Percentiles rank a stretch among this genome's conserved stretches.
These are phyloP conservation scores for Leptomonas pyrrhocoris DNA, from an alignment of 208 protist species.

Conservation along the genomic window DNA sequence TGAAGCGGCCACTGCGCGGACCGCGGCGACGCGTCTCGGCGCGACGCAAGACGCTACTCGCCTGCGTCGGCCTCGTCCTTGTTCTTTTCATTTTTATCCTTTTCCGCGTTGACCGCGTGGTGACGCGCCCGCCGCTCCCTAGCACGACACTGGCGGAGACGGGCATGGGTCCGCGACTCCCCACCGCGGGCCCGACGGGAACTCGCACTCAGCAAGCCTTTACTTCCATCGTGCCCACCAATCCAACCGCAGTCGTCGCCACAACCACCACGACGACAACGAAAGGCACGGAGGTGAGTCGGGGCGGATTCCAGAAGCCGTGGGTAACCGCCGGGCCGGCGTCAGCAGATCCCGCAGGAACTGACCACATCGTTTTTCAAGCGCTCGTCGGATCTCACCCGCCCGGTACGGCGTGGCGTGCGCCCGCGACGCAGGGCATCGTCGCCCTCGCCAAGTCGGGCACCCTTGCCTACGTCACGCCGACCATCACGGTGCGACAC, in stretches of 20 bases:
- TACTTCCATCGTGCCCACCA: too few relatives aligned
- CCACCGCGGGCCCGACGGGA: too few relatives aligned
- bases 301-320: too few relatives aligned
- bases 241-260: too few relatives aligned
- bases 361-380: not conserved
- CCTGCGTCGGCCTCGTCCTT: not conserved
- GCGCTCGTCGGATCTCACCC: not conserved
- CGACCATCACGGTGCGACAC: constrained; percentile 5
- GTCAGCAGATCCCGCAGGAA: too few relatives aligned
- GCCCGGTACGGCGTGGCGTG: constrained; percentile 20
- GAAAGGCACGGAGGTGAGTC: too few relatives aligned
- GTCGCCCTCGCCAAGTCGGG: constrained; percentile 2
- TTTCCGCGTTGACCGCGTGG: not conserved
- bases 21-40: constrained; percentile 2
- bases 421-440: not conserved
- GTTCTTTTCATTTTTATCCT: not conserved
- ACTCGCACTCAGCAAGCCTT: too few relatives aligned
- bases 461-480: constrained; percentile 3
- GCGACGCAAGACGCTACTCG: not conserved
- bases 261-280: too few relatives aligned
- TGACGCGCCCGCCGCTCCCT: not conserved
- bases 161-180: too few relatives aligned
- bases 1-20: constrained; percentile 7
- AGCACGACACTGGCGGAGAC: too few relatives aligned
- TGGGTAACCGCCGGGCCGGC: too few relatives aligned